Base-by-base conservation (phyloP, 2,329 filamentous ascomycete species). In the Paecilomyces sp. region DNA sequence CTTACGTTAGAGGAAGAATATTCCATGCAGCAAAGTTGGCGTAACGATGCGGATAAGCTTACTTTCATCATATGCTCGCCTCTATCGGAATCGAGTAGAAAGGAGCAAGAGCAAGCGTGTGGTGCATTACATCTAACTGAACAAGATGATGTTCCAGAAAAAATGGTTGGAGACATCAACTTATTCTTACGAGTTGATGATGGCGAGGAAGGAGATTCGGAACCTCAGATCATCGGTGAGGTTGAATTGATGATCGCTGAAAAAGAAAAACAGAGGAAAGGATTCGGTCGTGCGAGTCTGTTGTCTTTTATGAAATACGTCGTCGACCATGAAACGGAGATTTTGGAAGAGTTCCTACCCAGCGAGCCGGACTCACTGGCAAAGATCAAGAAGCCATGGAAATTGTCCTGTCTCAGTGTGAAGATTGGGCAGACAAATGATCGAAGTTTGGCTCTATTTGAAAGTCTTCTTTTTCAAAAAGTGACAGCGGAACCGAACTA, bases 21-120 rank as follows among this genome's bases (percentile, higher is more conserved):
- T 74, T 84, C 85, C 56, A 97, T 97, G 87, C 93, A 97, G 74
- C 77, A 78, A n/a, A 91, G 87, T 64, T 97, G 93, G 93, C 87
- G 92, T 41, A 78, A 78, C 22, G 90, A 94, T 51, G 75, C 78
- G 28, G 92, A 97, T 76, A 97, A 97, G 77, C 75, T 97, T 62
- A 97, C 93, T 0, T 97, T 97, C 67, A 96, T 97, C 71, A 76
- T 90, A 58, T 96, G 91, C 70, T 77, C 80, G 9, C 82, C 85
- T 0, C 8, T 54, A 60, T 57, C 28, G 36, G 52, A 34, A n/a
- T 33, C 13, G 34, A 50, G 12, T 61, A 59, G 12, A 59, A 62
- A 30, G 52, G 58, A 34, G 53, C 58, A 1, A 67, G 41, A 47
- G 41, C 41, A 18, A 18, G n/a, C n/a, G 41, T 9, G 41, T n/a